phyloP scores from a whole-genome alignment of 2,329 filamentous ascomycete genomes.

The Biscogniauxia sp. region DNA sequence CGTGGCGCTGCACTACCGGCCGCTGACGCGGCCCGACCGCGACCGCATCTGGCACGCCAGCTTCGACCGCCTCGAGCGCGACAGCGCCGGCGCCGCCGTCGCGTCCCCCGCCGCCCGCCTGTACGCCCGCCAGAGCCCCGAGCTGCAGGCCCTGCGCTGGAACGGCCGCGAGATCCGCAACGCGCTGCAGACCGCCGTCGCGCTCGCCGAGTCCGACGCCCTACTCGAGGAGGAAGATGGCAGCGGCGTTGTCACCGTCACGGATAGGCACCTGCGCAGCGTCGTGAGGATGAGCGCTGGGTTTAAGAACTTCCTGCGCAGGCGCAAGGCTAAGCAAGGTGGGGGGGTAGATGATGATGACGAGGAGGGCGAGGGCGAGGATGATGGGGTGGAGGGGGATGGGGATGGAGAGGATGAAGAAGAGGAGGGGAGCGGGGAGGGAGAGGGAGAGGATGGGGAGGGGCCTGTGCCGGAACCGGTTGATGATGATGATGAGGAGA shows the following conservation, averaged over 20 bases:
- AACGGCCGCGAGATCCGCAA: conserved; percentile 37
- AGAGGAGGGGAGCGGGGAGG: no score
- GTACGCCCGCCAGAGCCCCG: conserved; percentile 37
- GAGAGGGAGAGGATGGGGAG: no score
- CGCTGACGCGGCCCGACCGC: conserved; percentile 40
- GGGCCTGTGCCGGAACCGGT: no score
- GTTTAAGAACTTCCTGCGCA: conserved; percentile 32
- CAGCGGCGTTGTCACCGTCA: conserved; percentile 28
- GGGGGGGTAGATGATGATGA: no score
- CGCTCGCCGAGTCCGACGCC: conserved; percentile 30
- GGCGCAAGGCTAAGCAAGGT: not conserved
- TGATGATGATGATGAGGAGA: no score
- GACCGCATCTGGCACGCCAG: conserved; percentile 45
- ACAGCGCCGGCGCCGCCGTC: conserved; percentile 37
- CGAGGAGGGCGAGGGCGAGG: no score
- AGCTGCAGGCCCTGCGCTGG: conserved; percentile 39
- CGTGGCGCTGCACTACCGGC: conserved; percentile 46
- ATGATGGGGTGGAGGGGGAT: no score
- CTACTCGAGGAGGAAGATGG: conserved; percentile 28
- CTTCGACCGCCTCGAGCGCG: conserved; percentile 44
- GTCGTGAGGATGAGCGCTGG: conserved; percentile 39
- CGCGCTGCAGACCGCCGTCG: conserved; percentile 30
- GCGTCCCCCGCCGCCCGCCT: conserved; percentile 38
- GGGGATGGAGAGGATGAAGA: no score
- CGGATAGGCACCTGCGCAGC: conserved; percentile 35